Conservation (phyloP, 768 basidiomycete genomes). For the Phlegmacium glaucopus region DNA sequence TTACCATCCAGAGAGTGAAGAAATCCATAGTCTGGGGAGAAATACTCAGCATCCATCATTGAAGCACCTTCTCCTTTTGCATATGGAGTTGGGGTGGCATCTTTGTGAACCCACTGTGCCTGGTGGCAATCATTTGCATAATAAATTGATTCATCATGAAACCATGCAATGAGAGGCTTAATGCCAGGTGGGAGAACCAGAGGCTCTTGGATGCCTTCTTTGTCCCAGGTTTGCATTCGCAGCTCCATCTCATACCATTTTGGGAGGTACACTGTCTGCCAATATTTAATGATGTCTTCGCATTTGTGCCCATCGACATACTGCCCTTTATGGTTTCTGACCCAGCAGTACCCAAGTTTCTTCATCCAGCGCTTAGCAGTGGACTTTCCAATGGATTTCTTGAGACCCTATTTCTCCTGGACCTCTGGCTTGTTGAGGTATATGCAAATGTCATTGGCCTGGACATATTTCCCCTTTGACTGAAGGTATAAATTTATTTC, state of each 20-base stretch:
- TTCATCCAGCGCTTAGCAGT: slow-evolving; percentile 34
- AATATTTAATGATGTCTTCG: slow-evolving; percentile 32
- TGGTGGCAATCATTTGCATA: slow-evolving; percentile 33
- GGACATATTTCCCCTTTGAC: slow-evolving; percentile 11
- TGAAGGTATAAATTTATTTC: slow-evolving; percentile 19
- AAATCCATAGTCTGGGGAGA: slow-evolving; percentile 28
- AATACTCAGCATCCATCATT: slow-evolving; percentile 35
- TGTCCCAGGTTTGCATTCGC: slow-evolving; percentile 1
- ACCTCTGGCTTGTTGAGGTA: slow-evolving; percentile 11
- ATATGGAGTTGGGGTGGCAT: slow-evolving; percentile 22
- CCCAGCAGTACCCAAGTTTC: slow-evolving; percentile 23
- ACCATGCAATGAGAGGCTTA: slow-evolving; percentile 17
- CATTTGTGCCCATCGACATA: slow-evolving; percentile 22
- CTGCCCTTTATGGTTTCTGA: slow-evolving; percentile 21
- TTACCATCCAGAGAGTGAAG: slow-evolving; percentile 14
- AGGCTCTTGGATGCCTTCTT: background rate
- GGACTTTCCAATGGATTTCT: slow-evolving; percentile 11
- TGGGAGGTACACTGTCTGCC: slow-evolving; percentile 24
- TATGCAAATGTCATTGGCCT: slow-evolving; percentile 9
- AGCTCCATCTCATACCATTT: slow-evolving; percentile 4
- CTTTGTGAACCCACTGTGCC: slow-evolving; percentile 26
- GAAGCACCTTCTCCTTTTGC: slow-evolving; percentile 38
- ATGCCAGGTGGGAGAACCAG: background rate
- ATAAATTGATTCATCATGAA: slow-evolving; percentile 39
- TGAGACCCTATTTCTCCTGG: background rate